phyloP scores from a whole-genome alignment of 495 filamentous ascomycete species.

The Xylaria grammica region DNA sequence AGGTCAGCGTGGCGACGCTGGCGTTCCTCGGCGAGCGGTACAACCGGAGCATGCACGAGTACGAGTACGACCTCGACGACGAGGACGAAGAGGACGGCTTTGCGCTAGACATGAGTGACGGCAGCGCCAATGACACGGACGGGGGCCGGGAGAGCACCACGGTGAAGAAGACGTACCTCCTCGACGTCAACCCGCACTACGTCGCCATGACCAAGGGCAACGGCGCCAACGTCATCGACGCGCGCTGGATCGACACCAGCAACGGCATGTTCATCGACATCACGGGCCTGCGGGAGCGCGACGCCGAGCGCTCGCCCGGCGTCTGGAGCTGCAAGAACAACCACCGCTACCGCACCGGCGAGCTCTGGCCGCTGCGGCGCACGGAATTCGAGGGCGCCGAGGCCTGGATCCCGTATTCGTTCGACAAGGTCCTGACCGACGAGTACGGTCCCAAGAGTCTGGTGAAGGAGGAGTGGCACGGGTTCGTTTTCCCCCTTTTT shows the following conservation, averaged over 20 bases:
- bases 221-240: slow-evolving; percentile 83
- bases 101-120: not conserved
- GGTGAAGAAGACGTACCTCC: slow-evolving; percentile 59
- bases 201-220: slow-evolving; percentile 62
- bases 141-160: not conserved
- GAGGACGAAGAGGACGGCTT: slow-evolving; percentile 23
- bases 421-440: slow-evolving; percentile 70
- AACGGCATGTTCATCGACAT: slow-evolving; percentile 89
- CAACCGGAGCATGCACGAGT: slow-evolving; percentile 70
- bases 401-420: slow-evolving; percentile 77
- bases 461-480: slow-evolving; percentile 65
- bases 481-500: slow-evolving; percentile 49
- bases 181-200: slow-evolving; percentile 79
- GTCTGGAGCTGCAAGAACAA: slow-evolving; percentile 85
- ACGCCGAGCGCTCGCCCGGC: slow-evolving; percentile 61
- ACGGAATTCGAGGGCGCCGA: slow-evolving; percentile 78
- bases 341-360: slow-evolving; percentile 69
- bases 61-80: slow-evolving; percentile 59
- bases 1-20: slow-evolving; percentile 70
- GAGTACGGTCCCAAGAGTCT: slow-evolving; percentile 77
- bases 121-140: not conserved
- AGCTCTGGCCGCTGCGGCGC: slow-evolving; percentile 80
- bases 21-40: slow-evolving; percentile 63
- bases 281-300: slow-evolving; percentile 76
- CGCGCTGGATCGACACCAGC: slow-evolving; percentile 77